Base-by-base conservation (phyloP, 352 stramenopile species). In the Globisporangium cystogenes region DNA sequence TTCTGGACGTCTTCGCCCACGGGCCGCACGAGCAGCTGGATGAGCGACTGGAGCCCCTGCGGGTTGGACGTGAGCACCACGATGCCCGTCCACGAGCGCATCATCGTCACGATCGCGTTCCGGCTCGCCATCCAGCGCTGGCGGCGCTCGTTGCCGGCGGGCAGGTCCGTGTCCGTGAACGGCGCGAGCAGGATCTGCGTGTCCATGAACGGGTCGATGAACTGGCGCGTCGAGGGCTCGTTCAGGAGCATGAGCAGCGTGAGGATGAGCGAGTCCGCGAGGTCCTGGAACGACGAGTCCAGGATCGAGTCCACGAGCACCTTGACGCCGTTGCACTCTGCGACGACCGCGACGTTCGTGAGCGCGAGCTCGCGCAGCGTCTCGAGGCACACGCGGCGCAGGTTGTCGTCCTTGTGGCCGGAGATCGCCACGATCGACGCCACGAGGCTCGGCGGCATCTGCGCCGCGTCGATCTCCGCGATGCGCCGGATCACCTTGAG, bases 31-130 rank as follows among this genome's bases (percentile, higher is more conserved):
- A 96, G 67, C 31, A 96, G 61, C 41, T 95, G 85, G 49, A 94
- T 81, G 12, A 96, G 65, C 41, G 87, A 91, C 51, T 90, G 76
- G 11, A 96, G 61, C 14, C 87, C 87, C 63, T 95, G 84, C 20
- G 85, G 87, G 55, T 96, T 94, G 16, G 83, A 93, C 15, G 82
- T 93, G 15, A 96, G 57, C 23, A 93, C 73, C 12, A 95, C 77
- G 44, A 95, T 89, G 39, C 85, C 85, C 45, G 87, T 95, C 87
- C 87, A 96, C 18, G 87, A 94, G 0, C 85, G 82, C 83, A 96
- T 94, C 79, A 96, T 90, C 10, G 80, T 91, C 31, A 96, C 82
- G 29, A 96, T 87, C 15, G 87, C 85, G 36, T 93, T 95, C 3
- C 86, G 82, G 73, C 85, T 95, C 18, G 87, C 85, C 70, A 91